Evolutionary conservation across 2,329 filamentous ascomycete genomes (phyloP).

Genomic region (Venturia aucupariae): DNA sequence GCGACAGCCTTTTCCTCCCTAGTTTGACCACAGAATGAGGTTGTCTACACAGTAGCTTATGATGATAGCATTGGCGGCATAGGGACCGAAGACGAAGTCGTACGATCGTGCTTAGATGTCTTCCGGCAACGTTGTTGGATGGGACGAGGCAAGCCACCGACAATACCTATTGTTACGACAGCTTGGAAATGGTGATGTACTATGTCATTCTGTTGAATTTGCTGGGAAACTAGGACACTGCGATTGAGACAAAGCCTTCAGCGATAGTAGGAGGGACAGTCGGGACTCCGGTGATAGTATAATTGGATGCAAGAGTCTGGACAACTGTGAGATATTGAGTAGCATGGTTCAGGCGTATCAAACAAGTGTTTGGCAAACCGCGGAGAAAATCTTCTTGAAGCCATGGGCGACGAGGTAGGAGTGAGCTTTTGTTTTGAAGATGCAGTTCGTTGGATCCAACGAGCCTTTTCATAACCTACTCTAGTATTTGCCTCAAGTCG

Average conservation of each 20-base stretch:
- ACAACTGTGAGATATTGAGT: background rate
- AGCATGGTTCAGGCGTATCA: background rate
- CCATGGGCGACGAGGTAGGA: slow-evolving; percentile 17
- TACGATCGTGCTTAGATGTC: slow-evolving; percentile 33
- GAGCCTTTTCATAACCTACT: no score
- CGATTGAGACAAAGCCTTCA: slow-evolving; percentile 38
- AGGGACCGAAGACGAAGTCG: slow-evolving; percentile 24
- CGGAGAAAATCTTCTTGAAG: slow-evolving; percentile 27
- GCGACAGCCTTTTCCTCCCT: slow-evolving; percentile 42
- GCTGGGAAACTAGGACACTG: slow-evolving; percentile 42
- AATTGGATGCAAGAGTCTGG: background rate
- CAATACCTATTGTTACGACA: slow-evolving; percentile 35
- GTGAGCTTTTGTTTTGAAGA: slow-evolving; percentile 23
- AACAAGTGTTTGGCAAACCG: background rate
- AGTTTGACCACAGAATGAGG: slow-evolving; percentile 37
- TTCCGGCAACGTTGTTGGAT: slow-evolving; percentile 31
- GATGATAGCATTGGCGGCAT: slow-evolving; percentile 39
- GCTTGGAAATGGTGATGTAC: slow-evolving; percentile 40
- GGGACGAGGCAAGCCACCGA: slow-evolving; percentile 26
- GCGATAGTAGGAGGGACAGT: slow-evolving; percentile 42
- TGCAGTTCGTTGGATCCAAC: slow-evolving; percentile 24
- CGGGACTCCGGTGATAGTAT: background rate
- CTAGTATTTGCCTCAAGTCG: slow-evolving; percentile 24
- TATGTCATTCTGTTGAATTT: slow-evolving; percentile 40
- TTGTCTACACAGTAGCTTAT: slow-evolving; percentile 41